Conservation (phyloP, 2,329 filamentous ascomycete genomes). For the Pseudocercospora crystallina region DNA sequence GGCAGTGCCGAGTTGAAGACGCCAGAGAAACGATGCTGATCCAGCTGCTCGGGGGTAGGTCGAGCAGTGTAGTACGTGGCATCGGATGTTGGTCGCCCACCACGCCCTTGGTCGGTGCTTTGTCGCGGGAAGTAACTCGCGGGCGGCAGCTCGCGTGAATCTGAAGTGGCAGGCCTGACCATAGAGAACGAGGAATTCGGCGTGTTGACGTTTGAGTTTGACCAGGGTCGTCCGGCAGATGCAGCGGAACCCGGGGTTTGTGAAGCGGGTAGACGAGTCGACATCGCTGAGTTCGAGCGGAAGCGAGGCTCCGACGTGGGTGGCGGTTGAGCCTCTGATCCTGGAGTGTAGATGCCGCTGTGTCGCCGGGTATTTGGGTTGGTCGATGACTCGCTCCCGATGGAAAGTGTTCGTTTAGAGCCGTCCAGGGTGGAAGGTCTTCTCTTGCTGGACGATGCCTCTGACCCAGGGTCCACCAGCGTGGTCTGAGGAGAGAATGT, state of each 20-base stretch:
- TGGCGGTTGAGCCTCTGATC: slow-evolving; percentile 14
- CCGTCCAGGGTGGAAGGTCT: slow-evolving; percentile 39
- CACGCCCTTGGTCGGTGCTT: slow-evolving; percentile 27
- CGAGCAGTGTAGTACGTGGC: slow-evolving; percentile 34
- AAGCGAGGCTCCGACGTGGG: slow-evolving; percentile 41
- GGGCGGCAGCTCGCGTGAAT: slow-evolving; percentile 22
- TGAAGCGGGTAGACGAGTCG: slow-evolving; percentile 40
- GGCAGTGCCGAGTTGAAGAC: slow-evolving; percentile 37
- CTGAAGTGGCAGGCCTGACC: slow-evolving; percentile 37
- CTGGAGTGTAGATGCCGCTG: slow-evolving; percentile 62
- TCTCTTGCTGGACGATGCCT: slow-evolving; percentile 33
- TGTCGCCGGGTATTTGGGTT: slow-evolving; percentile 48
- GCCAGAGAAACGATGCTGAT: slow-evolving; percentile 29
- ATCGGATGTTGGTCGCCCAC: slow-evolving; percentile 31
- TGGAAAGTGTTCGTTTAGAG: slow-evolving; percentile 41
- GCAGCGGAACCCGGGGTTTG: slow-evolving; percentile 46
- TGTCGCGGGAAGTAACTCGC: slow-evolving; percentile 22
- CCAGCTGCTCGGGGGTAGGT: slow-evolving; percentile 22
- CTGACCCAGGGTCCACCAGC: slow-evolving; percentile 35
- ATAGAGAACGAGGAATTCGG: slow-evolving; percentile 45
- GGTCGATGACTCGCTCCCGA: slow-evolving; percentile 35
- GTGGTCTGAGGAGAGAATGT: slow-evolving; percentile 31
- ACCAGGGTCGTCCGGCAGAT: slow-evolving; percentile 31
- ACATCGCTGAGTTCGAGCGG: slow-evolving; percentile 57
- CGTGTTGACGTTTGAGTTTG: slow-evolving; percentile 43